Evolutionary conservation across 2,329 filamentous ascomycete species (phyloP).

Genomic region (Huntiella savannae): DNA sequence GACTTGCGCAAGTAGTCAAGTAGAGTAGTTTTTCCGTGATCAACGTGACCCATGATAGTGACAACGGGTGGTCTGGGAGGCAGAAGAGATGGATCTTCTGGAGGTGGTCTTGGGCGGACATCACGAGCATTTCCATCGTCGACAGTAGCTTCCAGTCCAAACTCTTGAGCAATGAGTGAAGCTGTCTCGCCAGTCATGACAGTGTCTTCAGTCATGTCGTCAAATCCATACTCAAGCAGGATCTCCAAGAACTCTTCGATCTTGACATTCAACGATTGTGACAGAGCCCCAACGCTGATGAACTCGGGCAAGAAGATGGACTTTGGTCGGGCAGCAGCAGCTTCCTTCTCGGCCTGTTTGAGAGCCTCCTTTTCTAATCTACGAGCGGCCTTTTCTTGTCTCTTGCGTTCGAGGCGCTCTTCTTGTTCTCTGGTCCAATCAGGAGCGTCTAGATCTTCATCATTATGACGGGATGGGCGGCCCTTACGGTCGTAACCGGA

Average conservation of each 20-base stretch:
- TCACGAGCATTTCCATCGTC: constrained; percentile 49
- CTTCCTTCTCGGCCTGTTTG: constrained; percentile 12
- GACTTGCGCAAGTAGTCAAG: constrained; percentile 86
- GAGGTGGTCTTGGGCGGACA: constrained; percentile 47
- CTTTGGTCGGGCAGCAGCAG: constrained; percentile 23
- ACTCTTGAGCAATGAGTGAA: constrained; percentile 76
- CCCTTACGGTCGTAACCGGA: background rate
- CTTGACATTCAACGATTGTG: constrained; percentile 52
- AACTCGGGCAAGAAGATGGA: constrained; percentile 73
- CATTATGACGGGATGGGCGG: background rate
- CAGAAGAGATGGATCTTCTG: constrained; percentile 47
- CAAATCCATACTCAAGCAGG: constrained; percentile 73
- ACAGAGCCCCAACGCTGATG: constrained; percentile 72
- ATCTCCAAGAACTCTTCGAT: constrained; percentile 53
- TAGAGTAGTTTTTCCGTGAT: constrained; percentile 94
- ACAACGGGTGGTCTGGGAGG: constrained; percentile 76
- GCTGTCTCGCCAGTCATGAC: constrained; percentile 83
- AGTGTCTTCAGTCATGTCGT: constrained; percentile 63
- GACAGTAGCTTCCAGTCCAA: constrained; percentile 72
- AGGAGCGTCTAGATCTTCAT: constrained; percentile 5
- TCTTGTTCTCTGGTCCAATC: constrained; percentile 10
- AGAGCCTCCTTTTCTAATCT: constrained; percentile 10
- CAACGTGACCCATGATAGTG: constrained; percentile 98
- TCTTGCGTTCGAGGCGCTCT: constrained; percentile 5
- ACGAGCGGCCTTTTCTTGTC: constrained; percentile 7